Conservation (phyloP, 78 protist species). For the Bigelowiella natans region DNA sequence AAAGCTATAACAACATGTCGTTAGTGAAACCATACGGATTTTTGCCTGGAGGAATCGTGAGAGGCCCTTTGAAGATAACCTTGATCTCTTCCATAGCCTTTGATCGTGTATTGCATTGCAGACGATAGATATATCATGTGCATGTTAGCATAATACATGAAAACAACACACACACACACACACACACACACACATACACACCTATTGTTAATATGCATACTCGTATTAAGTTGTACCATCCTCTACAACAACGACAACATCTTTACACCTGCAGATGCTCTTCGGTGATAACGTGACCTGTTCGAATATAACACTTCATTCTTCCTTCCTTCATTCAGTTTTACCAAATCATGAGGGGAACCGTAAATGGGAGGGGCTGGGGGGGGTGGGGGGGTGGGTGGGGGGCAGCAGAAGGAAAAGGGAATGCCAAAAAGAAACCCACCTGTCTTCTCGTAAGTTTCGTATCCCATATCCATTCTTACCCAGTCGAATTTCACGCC, state of each 20-base stretch:
- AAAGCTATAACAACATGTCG: neutral
- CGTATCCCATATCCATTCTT: neutral
- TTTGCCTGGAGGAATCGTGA: conserved; percentile 4
- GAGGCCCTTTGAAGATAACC: conserved; percentile 1
- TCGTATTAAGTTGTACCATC: too few relatives aligned
- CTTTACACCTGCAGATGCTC: neutral
- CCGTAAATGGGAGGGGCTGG: too few relatives aligned
- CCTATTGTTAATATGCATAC: too few relatives aligned
- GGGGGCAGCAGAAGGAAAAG: too few relatives aligned
- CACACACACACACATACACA: neutral
- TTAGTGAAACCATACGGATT: too few relatives aligned
- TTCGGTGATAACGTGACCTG: neutral
- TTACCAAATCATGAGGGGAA: too few relatives aligned
- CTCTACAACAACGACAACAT: too few relatives aligned
- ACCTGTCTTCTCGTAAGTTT: neutral
- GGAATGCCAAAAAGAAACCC: too few relatives aligned
- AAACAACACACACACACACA: neutral
- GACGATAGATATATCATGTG: neutral
- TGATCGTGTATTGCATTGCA: too few relatives aligned
- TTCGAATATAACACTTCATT: too few relatives aligned
- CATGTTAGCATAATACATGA: neutral
- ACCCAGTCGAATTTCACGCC: neutral
- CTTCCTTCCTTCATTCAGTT: too few relatives aligned
- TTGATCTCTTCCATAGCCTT: conserved; percentile 2
- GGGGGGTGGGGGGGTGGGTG: too few relatives aligned